These are phyloP conservation scores for Fraxinus angustifolia DNA, from an alignment of 305 asterid species.

Conservation along the genomic window DNA sequence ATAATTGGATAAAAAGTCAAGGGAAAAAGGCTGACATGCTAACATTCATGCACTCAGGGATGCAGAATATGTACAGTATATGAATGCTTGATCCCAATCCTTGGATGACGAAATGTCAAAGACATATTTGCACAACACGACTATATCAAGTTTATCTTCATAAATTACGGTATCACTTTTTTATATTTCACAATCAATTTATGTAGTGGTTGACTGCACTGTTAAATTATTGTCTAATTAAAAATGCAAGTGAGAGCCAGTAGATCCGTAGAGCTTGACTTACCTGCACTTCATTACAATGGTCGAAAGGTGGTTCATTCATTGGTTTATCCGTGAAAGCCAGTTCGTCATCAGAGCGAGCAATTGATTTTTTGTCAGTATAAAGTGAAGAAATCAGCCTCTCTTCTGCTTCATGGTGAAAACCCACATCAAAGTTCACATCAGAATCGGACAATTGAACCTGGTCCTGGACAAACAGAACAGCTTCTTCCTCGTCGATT, in stretches of 20 bases:
- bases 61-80: neutral
- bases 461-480: conserved; percentile 16
- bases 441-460: neutral
- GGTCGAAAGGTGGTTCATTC: conserved; percentile 20
- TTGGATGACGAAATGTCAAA: neutral
- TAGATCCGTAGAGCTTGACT: conserved; percentile 17
- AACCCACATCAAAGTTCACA: conserved; percentile 28
- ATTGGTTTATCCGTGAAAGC: conserved; percentile 31
- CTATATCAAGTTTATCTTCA: neutral
- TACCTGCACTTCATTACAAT: conserved; percentile 32
- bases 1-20: neutral
- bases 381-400: conserved; percentile 33
- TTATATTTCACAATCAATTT: neutral
- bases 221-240: neutral
- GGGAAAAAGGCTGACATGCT: neutral
- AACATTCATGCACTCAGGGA: neutral
- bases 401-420: conserved; percentile 33
- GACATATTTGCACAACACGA: neutral
- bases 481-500: conserved; percentile 31
- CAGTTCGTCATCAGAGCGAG: conserved; percentile 28
- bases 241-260: neutral
- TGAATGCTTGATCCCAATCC: neutral
- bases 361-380: conserved; percentile 32
- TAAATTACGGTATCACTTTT: neutral
- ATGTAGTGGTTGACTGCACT: neutral